Conservation (phyloP, 768 basidiomycete species). For the Phylloporus sp. region DNA sequence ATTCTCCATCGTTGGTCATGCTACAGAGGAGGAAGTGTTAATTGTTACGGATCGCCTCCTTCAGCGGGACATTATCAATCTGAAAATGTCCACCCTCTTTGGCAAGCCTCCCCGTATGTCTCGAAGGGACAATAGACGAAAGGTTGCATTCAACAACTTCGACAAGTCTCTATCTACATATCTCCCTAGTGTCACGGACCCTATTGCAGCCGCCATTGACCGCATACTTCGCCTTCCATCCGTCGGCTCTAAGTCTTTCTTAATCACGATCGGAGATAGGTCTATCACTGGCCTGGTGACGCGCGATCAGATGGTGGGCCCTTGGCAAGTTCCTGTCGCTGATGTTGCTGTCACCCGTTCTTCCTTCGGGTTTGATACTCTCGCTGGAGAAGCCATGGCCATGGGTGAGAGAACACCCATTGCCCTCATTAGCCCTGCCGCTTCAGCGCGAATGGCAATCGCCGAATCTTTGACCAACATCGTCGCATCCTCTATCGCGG, state of each 20-base stretch:
- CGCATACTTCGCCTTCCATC: slow-evolving; percentile 88
- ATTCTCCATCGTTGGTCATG: slow-evolving; percentile 86
- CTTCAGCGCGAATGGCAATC: slow-evolving; percentile 94
- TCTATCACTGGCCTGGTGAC: slow-evolving; percentile 91
- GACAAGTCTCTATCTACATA: slow-evolving; percentile 69
- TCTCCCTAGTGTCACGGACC: slow-evolving; percentile 48
- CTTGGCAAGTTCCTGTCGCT: slow-evolving; percentile 96
- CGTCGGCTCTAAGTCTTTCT: slow-evolving; percentile 94
- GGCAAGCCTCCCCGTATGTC: slow-evolving; percentile 94
- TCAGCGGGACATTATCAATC: slow-evolving; percentile 72
- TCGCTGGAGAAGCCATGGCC: slow-evolving; percentile 93
- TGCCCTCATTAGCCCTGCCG: slow-evolving; percentile 81
- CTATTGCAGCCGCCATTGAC: slow-evolving; percentile 60
- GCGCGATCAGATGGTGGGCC: slow-evolving; percentile 98
- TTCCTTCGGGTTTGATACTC: slow-evolving; percentile 86
- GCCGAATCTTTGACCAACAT: slow-evolving; percentile 93
- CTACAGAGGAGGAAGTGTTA: slow-evolving; percentile 77
- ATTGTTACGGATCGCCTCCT: slow-evolving; percentile 87
- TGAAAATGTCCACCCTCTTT: slow-evolving; percentile 94
- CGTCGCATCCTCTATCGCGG: slow-evolving; percentile 70
- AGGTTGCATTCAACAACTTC: slow-evolving; percentile 48
- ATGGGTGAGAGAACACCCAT: slow-evolving; percentile 96
- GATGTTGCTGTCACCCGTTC: slow-evolving; percentile 97
- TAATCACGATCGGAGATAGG: slow-evolving; percentile 97
- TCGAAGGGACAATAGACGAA: slow-evolving; percentile 55